Conservation (phyloP, 306 rosid genomes). For the Dicorynia guianensis region DNA sequence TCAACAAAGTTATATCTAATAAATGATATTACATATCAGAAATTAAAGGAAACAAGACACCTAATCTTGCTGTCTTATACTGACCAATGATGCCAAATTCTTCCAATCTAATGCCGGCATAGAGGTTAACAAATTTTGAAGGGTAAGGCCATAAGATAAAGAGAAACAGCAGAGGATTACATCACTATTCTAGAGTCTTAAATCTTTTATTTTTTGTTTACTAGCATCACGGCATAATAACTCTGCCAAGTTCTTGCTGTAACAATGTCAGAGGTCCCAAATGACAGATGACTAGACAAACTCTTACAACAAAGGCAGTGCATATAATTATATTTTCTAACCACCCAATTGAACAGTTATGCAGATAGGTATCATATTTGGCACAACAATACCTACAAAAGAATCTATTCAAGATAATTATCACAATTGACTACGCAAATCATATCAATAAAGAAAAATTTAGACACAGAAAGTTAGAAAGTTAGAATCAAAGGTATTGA, state of each 20-base stretch:
- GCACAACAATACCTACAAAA: too few species aligned
- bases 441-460: too few species aligned
- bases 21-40: background rate
- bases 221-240: too few species aligned
- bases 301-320: background rate
- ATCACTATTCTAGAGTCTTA: background rate
- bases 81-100: background rate
- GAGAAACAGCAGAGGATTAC: too few species aligned
- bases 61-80: background rate
- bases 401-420: too few species aligned
- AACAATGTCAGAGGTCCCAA: background rate
- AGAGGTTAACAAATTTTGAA: background rate
- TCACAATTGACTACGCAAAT: too few species aligned
- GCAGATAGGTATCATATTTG: too few species aligned
- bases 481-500: too few species aligned
- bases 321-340: too few species aligned
- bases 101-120: background rate
- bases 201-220: background rate
- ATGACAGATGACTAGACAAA: background rate
- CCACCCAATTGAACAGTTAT: too few species aligned
- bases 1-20: background rate
- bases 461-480: too few species aligned
- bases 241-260: background rate
- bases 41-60: background rate
- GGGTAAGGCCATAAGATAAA: background rate